These are phyloP conservation scores for Yamadazyma philogaea DNA, from an alignment of 805 yeast species.

Conservation along the genomic window DNA sequence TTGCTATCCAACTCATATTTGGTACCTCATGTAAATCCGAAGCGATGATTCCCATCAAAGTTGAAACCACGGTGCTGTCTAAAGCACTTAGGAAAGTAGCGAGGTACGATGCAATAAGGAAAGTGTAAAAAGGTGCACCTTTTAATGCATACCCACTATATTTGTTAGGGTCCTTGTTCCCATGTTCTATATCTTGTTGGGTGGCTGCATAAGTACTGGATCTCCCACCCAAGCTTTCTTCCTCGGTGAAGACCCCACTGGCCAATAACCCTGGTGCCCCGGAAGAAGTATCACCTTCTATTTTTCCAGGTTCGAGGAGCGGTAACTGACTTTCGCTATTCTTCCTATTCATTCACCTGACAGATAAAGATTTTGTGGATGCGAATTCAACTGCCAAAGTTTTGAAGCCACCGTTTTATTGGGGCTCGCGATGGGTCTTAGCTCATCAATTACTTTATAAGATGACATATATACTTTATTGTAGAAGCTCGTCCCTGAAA, in stretches of 20 bases:
- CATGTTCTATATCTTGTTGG: constrained; percentile 7
- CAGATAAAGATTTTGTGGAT: not conserved
- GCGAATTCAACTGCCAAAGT: not conserved
- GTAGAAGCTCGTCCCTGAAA: constrained; percentile 30
- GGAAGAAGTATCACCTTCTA: constrained; percentile 28
- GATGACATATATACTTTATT: not conserved
- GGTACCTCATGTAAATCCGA: constrained; percentile 64
- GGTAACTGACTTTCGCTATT: not conserved
- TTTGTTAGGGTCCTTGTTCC: constrained; percentile 10
- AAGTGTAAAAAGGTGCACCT: constrained; percentile 24
- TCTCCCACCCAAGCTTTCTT: constrained; percentile 12
- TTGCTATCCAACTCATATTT: constrained; percentile 69
- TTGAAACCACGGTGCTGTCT: constrained; percentile 67
- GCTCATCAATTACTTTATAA: no score
- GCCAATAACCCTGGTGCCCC: constrained; percentile 35
- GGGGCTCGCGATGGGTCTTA: no score
- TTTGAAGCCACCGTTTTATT: no score
- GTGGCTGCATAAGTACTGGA: constrained; percentile 9
- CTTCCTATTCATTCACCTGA: not conserved
- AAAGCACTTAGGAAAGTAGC: constrained; percentile 58
- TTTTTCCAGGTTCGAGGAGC: constrained; percentile 8
- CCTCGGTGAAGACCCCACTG: constrained; percentile 36
- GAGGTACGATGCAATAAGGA: constrained; percentile 32
- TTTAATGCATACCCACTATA: constrained; percentile 30
- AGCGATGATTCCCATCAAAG: constrained; percentile 62